Base-by-base conservation (phyloP, 2,329 filamentous ascomycete species). In the Stagonosporopsis rhizophila region DNA sequence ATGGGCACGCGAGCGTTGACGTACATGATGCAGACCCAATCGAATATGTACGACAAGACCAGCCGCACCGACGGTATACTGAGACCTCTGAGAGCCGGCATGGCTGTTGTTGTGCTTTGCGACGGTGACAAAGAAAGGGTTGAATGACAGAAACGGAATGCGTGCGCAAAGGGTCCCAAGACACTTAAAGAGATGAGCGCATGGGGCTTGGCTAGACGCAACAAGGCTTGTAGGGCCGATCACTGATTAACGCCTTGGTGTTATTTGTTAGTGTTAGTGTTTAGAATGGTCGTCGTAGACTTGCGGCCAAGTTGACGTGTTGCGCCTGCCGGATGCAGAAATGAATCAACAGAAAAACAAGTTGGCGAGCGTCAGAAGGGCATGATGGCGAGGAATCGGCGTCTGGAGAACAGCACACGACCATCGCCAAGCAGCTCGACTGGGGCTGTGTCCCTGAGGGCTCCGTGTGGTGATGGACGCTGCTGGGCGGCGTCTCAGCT, bases 21-120 rank as follows among this genome's bases (percentile, higher is more conserved):
- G 68, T 74, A 85, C 83, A 89, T 76, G 55, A 90, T 83, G 56
- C 90, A 80, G 42, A 89, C 70, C 90, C 90, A 94, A 78, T 94
- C 90, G 56, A 90, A 77, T 44, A 88, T 76, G 72, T 93, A 93
- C 4, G 89, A 89, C 9, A 85, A 68, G 38, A 88, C 71, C 37
- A 92, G 75, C 37, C 81, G 76, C 62, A 81, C 80, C 5, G 82
- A 82, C 35, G 76, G 75, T 58, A 76, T 44, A 47, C 63, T 63
- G 25, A 69, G 34, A 23, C 62, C 62, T 34, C 57, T 68, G 28
- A 72, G 20, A 19, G 60, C 56, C 54, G 38, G 63, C 72, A 75
- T 75, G 51, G 46, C 57, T 44, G 52, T 56, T n/a, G 44, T 30
- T 20, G 54, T 52, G 32, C 38, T 44, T 23, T 56, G 52, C 38